Percentiles rank a stretch among this genome's conserved stretches.
Conservation (phyloP, 2,329 filamentous ascomycete genomes). For the Diplocarpon rosae region DNA sequence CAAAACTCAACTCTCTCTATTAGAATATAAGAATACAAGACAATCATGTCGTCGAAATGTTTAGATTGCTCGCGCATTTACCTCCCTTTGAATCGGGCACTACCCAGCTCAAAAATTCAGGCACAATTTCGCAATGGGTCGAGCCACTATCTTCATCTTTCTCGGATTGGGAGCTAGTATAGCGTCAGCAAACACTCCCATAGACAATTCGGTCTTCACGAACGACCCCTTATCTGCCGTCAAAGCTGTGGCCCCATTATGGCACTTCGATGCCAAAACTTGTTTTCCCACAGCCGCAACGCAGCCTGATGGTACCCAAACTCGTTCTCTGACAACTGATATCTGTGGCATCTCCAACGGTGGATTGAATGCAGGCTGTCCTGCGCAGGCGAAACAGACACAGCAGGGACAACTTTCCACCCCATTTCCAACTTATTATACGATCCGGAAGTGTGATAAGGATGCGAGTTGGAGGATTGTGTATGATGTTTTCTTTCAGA, state of each 20-base stretch:
- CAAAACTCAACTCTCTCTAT: too few species aligned
- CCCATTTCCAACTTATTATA: conserved; percentile 16
- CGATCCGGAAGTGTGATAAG: conserved; percentile 8
- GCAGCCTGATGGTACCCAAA: conserved; percentile 11
- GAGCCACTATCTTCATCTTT: too few species aligned
- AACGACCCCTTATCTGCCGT: conserved; percentile 8
- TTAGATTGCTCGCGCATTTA: too few species aligned
- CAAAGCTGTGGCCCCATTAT: conserved; percentile 10
- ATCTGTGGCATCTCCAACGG: conserved; percentile 5
- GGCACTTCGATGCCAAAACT: conserved; percentile 14
- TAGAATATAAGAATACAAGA: too few species aligned
- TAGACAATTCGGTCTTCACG: conserved; percentile 10
- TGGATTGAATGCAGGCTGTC: conserved; percentile 8
- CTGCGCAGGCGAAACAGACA: conserved; percentile 8
- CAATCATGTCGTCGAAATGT: too few species aligned
- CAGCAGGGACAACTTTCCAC: conserved; percentile 11
- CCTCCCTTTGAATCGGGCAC: too few species aligned
- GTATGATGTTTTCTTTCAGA: conserved; percentile 17
- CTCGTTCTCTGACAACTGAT: conserved; percentile 7
- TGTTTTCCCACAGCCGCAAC: conserved; percentile 13
- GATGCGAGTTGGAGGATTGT: conserved; percentile 14
- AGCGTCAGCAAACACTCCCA: conserved; percentile 10
- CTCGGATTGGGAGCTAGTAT: too few species aligned
- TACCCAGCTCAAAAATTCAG: too few species aligned
- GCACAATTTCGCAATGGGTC: too few species aligned